Evolutionary conservation across 192 early-diverging fungal genomes (phyloP), one percentile per base, ranked within the genome.

Genomic region (Backusella tuberculispora): DNA sequence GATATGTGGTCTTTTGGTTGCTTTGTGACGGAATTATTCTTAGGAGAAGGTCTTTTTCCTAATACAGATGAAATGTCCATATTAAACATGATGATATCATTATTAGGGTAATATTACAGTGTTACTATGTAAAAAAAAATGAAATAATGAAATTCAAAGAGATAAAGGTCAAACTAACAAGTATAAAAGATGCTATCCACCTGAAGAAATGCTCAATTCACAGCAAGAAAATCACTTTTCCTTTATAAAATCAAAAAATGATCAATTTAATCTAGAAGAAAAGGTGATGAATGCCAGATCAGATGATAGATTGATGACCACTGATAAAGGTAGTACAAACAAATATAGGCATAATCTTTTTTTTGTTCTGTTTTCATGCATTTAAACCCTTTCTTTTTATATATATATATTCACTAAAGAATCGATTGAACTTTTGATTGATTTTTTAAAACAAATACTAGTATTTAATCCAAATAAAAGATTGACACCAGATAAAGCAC

Each of bases 1-100:
- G 98, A 99, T 76, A 98, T 99, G 91, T 99, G 98, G 98, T 98
- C 96, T 21, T 83, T 98, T 14, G 98, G 98, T 0, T 99, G 98
- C 79, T 97, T 99, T 81, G 95, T 95, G 3, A 95, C 94, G 6
- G 98, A 99, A 81, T 84, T 99, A 19, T 97, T 93, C 76, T 80
- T 97, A 4, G 98, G 98, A 5, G 84, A 95, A 7, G 97, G 97
- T 0, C 82, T 99, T 67, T 98, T 99, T 78, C 96, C 97, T 0
- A 96, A 97, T 29, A 86, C 88, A 13, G 95, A 94, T 50, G 97
- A 99, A 83, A 96, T 96, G 81, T 94, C 98, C 78, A 95, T 97
- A 81, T 76, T 99, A 7, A 86, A 86, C 34, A 86, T 96, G 15
- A 99, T 99, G 70, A 90, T 97, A 17, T 94, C 97, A 60, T 87